These are phyloP conservation scores for Aspergillus sp. DNA, from an alignment of 2,329 filamentous ascomycete genomes.

Conservation along the genomic window DNA sequence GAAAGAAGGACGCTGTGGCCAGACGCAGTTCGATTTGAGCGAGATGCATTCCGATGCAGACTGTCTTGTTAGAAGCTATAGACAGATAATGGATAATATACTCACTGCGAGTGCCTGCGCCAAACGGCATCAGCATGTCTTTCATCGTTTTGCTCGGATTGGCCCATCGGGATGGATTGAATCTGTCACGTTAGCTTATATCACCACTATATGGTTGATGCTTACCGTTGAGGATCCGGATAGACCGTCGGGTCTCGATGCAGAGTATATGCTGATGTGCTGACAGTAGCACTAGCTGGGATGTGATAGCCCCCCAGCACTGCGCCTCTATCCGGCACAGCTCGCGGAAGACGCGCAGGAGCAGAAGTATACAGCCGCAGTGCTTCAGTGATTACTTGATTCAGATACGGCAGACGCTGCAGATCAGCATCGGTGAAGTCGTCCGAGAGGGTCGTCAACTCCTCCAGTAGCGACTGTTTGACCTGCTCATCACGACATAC, in stretches of 20 bases:
- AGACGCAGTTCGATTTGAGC: slow-evolving; percentile 56
- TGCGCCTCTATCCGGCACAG: slow-evolving; percentile 43
- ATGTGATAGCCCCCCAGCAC: slow-evolving; percentile 36
- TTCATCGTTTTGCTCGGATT: not conserved
- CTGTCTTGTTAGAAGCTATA: slow-evolving; percentile 5
- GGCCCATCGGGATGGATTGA: not conserved
- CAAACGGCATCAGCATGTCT: not conserved
- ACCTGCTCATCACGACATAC: slow-evolving; percentile 24
- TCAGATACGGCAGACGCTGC: slow-evolving; percentile 49
- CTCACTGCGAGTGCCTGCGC: not conserved
- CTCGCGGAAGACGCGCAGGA: slow-evolving; percentile 51
- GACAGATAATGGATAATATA: no score
- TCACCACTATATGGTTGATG: not conserved
- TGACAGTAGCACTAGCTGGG: slow-evolving; percentile 49
- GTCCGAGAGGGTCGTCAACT: slow-evolving; percentile 36
- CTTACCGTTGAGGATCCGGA: slow-evolving; percentile 35
- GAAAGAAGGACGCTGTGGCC: slow-evolving; percentile 49
- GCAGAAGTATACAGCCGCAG: slow-evolving; percentile 55
- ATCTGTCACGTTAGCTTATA: not conserved
- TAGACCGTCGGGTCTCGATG: slow-evolving; percentile 50
- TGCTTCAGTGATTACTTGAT: slow-evolving; percentile 56
- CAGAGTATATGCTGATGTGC: slow-evolving; percentile 48
- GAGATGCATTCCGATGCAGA: slow-evolving; percentile 66
- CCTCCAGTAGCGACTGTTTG: slow-evolving; percentile 41
- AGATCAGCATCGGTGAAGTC: slow-evolving; percentile 41